These are phyloP conservation scores for Tarenaya hassleriana DNA, from an alignment of 345 rosid species.

Conservation along the genomic window DNA sequence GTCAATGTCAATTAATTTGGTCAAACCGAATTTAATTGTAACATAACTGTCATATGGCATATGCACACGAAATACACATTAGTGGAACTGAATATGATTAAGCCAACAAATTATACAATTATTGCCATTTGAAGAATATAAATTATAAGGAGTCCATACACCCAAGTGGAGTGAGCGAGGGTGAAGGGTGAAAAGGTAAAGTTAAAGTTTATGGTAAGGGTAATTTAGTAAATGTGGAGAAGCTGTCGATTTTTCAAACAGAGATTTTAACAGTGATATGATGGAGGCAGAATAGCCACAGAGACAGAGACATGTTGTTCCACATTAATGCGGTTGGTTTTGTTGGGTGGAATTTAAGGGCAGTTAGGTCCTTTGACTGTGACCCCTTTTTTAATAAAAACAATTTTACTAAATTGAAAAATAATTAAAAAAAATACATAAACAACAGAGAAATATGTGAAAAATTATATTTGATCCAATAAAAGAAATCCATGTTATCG, in stretches of 20 bases:
- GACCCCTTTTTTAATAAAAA: slow-evolving; percentile 17
- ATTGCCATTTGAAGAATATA: too few relatives aligned
- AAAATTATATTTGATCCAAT: slow-evolving; percentile 5
- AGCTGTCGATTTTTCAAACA: slow-evolving; percentile 21
- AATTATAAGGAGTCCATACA: too few relatives aligned
- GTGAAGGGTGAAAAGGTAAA: not conserved
- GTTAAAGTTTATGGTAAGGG: not conserved
- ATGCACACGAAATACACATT: too few relatives aligned
- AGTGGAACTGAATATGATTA: too few relatives aligned
- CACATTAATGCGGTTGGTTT: slow-evolving; percentile 18
- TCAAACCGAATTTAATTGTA: too few relatives aligned
- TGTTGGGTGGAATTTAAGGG: slow-evolving; percentile 18
- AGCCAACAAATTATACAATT: too few relatives aligned
- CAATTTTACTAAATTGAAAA: not conserved
- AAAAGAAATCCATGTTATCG: not conserved
- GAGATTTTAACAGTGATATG: slow-evolving; percentile 6
- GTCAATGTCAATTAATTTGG: too few relatives aligned
- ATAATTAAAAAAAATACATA: not conserved
- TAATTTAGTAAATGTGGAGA: slow-evolving; percentile 11
- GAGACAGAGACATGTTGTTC: slow-evolving; percentile 14
- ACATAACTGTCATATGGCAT: too few relatives aligned
- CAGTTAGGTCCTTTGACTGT: slow-evolving; percentile 17
- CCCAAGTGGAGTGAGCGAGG: too few relatives aligned
- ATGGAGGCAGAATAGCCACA: slow-evolving; percentile 21
- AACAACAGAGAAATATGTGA: too few relatives aligned